phyloP scores from a whole-genome alignment of 257 asterid genomes.

The Lycium barbarum region DNA sequence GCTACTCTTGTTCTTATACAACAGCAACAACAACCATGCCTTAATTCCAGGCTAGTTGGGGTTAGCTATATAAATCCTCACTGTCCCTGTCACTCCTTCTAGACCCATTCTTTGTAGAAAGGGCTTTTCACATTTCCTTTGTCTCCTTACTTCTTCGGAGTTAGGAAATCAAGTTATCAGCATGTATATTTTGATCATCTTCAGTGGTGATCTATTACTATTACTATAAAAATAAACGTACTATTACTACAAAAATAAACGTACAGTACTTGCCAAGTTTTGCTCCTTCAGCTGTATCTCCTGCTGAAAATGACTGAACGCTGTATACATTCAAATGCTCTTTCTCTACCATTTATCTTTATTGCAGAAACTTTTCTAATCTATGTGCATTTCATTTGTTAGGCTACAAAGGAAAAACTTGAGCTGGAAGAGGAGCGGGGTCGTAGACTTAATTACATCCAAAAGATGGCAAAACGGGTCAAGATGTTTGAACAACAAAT shows the following conservation, averaged over 20 bases:
- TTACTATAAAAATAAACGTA: neutral
- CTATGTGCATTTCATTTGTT: constrained; percentile 35
- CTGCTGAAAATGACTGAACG: neutral
- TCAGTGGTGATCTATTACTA: neutral
- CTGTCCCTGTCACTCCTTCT: neutral
- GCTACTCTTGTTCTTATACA: constrained; percentile 15
- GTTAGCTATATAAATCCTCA: neutral
- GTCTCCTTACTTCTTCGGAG: neutral
- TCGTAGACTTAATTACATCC: constrained; percentile 50
- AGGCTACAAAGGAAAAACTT: constrained; percentile 74
- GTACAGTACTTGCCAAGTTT: neutral
- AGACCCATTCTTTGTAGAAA: neutral
- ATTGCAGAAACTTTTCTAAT: neutral
- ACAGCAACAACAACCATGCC: neutral
- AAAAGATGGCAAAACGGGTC: constrained; percentile 51
- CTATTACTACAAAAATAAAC: neutral
- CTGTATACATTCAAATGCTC: constrained; percentile 16
- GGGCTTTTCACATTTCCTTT: neutral
- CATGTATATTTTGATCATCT: neutral
- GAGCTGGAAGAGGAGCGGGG: constrained; percentile 65
- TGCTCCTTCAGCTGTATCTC: constrained; percentile 26
- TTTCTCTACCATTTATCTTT: constrained; percentile 9
- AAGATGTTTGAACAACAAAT: constrained; percentile 67
- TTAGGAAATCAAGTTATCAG: neutral
- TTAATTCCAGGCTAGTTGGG: neutral